Conservation (phyloP, 2,329 filamentous ascomycete genomes). For the Xylaria sp. region DNA sequence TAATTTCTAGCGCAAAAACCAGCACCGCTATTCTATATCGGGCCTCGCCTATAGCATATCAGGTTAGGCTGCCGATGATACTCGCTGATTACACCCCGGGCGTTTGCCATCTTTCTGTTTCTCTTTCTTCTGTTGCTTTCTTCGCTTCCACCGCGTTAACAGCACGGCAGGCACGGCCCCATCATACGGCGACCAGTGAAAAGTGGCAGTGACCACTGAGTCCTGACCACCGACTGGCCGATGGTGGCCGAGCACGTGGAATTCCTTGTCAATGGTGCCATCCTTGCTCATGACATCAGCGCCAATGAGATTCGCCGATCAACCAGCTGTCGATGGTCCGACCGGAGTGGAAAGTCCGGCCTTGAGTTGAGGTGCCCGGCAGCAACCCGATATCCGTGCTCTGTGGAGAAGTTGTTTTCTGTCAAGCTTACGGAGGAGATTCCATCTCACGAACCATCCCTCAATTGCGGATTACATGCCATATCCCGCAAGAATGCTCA, state of each 20-base stretch:
- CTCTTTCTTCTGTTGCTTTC: background rate
- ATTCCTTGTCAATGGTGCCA: background rate
- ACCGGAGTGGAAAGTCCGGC: background rate
- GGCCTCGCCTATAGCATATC: too few relatives aligned
- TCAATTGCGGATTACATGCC: too few relatives aligned
- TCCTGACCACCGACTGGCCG: background rate
- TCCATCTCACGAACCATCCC: too few relatives aligned
- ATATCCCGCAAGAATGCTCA: too few relatives aligned
- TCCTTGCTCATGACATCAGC: conserved; percentile 22
- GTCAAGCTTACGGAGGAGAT: background rate
- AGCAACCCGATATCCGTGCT: background rate
- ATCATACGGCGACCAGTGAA: too few relatives aligned
- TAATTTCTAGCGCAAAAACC: background rate
- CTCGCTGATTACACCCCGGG: background rate
- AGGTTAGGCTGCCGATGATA: background rate
- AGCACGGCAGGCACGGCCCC: too few relatives aligned
- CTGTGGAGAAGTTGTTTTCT: background rate
- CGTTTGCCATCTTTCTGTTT: background rate
- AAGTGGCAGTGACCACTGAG: too few relatives aligned
- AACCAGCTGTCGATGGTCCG: background rate
- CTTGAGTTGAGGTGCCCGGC: background rate
- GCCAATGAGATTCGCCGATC: conserved; percentile 20
- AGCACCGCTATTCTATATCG: background rate
- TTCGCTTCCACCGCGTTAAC: background rate
- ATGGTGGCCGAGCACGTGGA: conserved; percentile 7